Evolutionary conservation across 306 rosid species (phyloP).

Genomic region (Cicer pinnatifidum): DNA sequence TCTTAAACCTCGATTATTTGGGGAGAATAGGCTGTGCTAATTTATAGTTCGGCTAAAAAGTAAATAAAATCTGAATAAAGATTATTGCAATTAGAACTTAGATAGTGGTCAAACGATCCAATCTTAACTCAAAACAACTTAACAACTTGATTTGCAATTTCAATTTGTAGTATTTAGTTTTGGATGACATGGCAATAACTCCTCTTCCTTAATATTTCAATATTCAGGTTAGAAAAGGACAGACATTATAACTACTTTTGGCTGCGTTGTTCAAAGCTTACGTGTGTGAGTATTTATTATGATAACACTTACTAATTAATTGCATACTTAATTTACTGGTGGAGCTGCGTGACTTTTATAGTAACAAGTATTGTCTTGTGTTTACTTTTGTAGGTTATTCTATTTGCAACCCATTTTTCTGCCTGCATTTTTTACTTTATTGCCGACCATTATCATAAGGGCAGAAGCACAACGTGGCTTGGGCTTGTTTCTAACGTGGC

Average conservation of each 20-base stretch:
- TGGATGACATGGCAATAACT: not conserved
- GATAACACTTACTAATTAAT: not conserved
- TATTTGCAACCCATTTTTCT: conserved; percentile 63
- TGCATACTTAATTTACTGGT: not conserved
- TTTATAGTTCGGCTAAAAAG: no score
- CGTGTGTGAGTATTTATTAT: conserved; percentile 62
- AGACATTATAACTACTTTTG: conserved; percentile 66
- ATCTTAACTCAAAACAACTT: no score
- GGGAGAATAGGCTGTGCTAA: no score
- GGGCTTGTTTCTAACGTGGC: conserved; percentile 14
- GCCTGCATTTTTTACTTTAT: conserved; percentile 68
- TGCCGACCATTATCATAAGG: conserved; percentile 33
- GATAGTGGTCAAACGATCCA: no score
- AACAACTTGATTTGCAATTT: no score
- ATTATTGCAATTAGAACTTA: no score
- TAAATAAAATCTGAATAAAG: no score
- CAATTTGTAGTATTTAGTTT: not conserved
- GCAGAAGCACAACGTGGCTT: conserved; percentile 57
- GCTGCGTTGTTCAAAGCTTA: conserved; percentile 73
- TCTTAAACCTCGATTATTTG: no score
- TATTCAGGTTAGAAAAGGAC: conserved; percentile 78
- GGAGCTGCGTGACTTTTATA: not conserved
- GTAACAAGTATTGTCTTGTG: conserved; percentile 2
- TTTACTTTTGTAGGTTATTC: conserved; percentile 64
- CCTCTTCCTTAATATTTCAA: not conserved